Conservation (phyloP, 495 filamentous ascomycete genomes). For the Penicillium pancosmium region DNA sequence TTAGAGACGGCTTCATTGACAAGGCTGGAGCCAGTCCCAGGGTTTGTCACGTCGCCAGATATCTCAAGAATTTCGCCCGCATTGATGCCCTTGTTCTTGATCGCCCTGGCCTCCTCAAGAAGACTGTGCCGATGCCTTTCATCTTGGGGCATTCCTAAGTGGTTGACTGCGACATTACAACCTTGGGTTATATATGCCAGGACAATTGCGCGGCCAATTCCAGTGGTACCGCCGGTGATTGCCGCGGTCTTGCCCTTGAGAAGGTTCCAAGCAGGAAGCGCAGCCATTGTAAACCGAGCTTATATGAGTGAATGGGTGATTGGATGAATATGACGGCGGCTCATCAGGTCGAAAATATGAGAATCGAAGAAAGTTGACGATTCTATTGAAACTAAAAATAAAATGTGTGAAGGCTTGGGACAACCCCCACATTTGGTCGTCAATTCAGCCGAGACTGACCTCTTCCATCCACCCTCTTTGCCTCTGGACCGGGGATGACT, state of each 20-base stretch:
- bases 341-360: not conserved
- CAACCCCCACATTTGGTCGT: not conserved
- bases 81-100: constrained; percentile 42
- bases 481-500: not conserved
- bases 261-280: constrained; percentile 27
- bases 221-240: constrained; percentile 71
- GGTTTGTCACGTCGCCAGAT: constrained; percentile 61
- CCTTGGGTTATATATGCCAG: constrained; percentile 63
- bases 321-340: not conserved
- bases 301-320: no score
- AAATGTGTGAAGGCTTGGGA: not conserved
- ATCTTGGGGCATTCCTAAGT: constrained; percentile 58
- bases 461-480: not conserved
- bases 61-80: constrained; percentile 58
- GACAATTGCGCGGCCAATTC: constrained; percentile 72
- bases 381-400: not conserved
- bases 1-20: constrained; percentile 53
- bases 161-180: constrained; percentile 65
- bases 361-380: not conserved
- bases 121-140: constrained; percentile 47
- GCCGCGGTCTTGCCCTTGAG: constrained; percentile 66
- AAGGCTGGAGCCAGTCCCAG: constrained; percentile 54
- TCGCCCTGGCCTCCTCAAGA: constrained; percentile 47
- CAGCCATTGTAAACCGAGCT: constrained; percentile 14
- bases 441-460: not conserved